A percentile compares a stretch with the other conserved stretches of the same genome.
These are phyloP conservation scores for Simplicillium aogashimaense DNA, from an alignment of 2,329 filamentous ascomycete genomes.

Conservation along the genomic window DNA sequence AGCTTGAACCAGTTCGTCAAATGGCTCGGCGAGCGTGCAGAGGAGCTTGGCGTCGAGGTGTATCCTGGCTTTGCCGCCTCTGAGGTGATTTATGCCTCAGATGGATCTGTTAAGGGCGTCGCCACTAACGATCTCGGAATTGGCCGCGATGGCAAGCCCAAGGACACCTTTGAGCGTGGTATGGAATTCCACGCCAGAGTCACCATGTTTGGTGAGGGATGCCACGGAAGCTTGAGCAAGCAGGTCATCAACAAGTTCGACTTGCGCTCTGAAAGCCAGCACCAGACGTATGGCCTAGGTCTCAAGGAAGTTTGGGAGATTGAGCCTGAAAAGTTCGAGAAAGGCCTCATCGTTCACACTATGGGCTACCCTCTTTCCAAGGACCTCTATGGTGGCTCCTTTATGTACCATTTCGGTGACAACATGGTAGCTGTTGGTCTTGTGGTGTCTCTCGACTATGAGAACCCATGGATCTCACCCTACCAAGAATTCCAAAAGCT, in stretches of 20 bases:
- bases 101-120: constrained; percentile 86
- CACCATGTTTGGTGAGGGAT: constrained; percentile 89
- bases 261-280: constrained; percentile 76
- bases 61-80: constrained; percentile 94
- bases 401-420: constrained; percentile 99
- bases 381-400: constrained; percentile 94
- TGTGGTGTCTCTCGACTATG: constrained; percentile 88
- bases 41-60: constrained; percentile 90
- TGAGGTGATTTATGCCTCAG: constrained; percentile 77
- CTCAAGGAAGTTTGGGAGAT: constrained; percentile 98
- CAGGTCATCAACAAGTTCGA: constrained; percentile 93
- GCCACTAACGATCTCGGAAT: constrained; percentile 94
- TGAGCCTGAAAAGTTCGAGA: constrained; percentile 81
- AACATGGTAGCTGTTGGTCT: constrained; percentile 89
- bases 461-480: constrained; percentile 92
- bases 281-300: constrained; percentile 90
- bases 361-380: constrained; percentile 84
- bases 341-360: constrained; percentile 77
- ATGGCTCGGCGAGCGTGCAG: constrained; percentile 93
- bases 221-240: constrained; percentile 91
- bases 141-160: constrained; percentile 69
- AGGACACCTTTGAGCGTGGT: constrained; percentile 85
- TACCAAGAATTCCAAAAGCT: constrained; percentile 97
- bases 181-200: constrained; percentile 97
- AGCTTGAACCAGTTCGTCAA: constrained; percentile 90